Conservation (phyloP, 2,329 filamentous ascomycete species). For the Arthroderma uncinatum region DNA sequence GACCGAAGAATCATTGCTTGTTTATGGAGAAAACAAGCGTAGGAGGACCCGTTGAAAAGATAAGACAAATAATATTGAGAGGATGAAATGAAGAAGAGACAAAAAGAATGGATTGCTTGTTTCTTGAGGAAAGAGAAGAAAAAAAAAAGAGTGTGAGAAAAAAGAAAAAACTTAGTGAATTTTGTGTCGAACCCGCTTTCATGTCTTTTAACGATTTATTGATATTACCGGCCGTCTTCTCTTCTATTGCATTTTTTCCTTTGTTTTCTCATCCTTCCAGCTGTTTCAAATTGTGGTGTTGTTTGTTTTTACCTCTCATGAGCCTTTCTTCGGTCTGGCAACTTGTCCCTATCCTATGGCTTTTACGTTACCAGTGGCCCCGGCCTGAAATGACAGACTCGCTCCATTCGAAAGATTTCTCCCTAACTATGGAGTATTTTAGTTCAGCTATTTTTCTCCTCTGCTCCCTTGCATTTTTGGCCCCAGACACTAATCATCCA, state of each 20-base stretch:
- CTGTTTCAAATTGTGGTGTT: neutral
- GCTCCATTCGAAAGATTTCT: neutral
- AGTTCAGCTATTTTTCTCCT: neutral
- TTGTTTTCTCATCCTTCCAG: neutral
- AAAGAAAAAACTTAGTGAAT: neutral
- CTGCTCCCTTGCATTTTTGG: neutral
- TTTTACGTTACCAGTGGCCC: neutral
- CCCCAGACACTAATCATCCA: neutral
- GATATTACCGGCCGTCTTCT: slow-evolving; percentile 3
- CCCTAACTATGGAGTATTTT: neutral
- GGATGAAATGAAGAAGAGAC: neutral
- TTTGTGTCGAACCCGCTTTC: neutral
- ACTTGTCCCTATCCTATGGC: neutral
- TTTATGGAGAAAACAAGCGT: neutral
- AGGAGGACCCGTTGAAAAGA: neutral
- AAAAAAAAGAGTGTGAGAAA: too few relatives aligned
- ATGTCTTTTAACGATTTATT: slow-evolving; percentile 2
- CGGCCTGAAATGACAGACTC: neutral
- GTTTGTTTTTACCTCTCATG: neutral
- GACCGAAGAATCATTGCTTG: neutral
- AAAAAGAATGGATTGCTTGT: neutral
- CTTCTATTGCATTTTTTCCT: neutral
- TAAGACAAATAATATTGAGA: neutral
- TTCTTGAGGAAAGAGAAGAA: neutral
- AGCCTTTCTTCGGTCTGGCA: neutral